Base-by-base conservation (phyloP, 306 rosid genomes). In the Quercus ilex region DNA sequence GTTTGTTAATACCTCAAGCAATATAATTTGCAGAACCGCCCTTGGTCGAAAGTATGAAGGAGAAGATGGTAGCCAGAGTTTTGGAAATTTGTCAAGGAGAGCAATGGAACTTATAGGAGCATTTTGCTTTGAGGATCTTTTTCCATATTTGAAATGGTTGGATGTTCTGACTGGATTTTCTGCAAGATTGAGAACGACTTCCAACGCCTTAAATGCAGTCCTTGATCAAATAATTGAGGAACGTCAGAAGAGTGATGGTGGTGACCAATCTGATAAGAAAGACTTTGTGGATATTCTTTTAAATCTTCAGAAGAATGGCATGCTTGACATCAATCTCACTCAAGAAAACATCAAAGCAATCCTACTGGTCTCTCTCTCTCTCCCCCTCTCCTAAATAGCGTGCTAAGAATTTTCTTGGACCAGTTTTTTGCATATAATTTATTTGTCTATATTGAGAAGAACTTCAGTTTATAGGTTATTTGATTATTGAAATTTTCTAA, bases 81-180 rank as follows among this genome's bases (percentile, higher is more conserved):
- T 81, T 46, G 67, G 41, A 53, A 53, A 23, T 46, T 51, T 83
- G 2, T 60, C 80, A 9, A 81, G 87, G 57, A 52, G 68, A 4
- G 52, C 23, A 64, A 68, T 78, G 86, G 17, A 78, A 41, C 15
- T 75, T 5, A 4, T 86, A 0, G 0, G 3, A 6, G 46, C 84
- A 49, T 81, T 86, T 52, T 69, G 81, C 1, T 71, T 83, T 57
- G 77, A 79, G 60, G 90, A 83, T 79, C 74, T 71, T 19, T 81
- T 86, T 25, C 84, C 90, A 65, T 67, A 19, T 52, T 31, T 83
- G 25, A 73, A 85, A 51, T 83, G 87, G 87, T 14, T 86, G 60
- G 87, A 84, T 73, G 57, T 75, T 67, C 41, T 78, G 15, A 78
- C 78, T 0, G 90, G 87, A 5, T 58, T 59, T n/a, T 52, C 74